These are phyloP conservation scores for Aciculosporium take DNA, from an alignment of 2,329 filamentous ascomycete genomes.

Conservation along the genomic window DNA sequence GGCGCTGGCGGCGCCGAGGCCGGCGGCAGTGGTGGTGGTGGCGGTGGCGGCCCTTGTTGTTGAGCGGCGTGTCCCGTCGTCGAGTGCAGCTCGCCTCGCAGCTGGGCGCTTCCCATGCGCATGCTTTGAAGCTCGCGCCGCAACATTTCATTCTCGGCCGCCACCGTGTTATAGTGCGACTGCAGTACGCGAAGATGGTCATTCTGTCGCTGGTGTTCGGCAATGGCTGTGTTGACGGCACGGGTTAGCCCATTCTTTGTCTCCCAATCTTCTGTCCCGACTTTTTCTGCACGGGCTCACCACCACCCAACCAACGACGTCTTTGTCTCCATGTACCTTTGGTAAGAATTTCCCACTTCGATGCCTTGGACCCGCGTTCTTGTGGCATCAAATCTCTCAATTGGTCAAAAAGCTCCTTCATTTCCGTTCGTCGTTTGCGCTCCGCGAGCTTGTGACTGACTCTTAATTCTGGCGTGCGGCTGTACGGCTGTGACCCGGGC, in stretches of 20 bases:
- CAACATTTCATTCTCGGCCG: conserved; percentile 32
- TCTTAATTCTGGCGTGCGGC: conserved; percentile 65
- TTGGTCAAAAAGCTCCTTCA: conserved; percentile 78
- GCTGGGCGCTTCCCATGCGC: conserved; percentile 33
- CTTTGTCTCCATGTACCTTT: conserved; percentile 69
- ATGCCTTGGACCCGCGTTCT: conserved; percentile 69
- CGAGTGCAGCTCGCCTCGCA: conserved; percentile 23
- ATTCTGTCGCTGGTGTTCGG: conserved; percentile 42
- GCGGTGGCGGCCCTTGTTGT: conserved; percentile 15
- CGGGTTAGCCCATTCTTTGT: background rate
- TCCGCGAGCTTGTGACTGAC: conserved; percentile 78
- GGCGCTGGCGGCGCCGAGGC: conserved; percentile 10
- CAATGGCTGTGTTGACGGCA: conserved; percentile 32
- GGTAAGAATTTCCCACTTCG: conserved; percentile 79
- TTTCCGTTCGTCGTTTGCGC: conserved; percentile 69
- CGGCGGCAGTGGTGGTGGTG: conserved; percentile 13
- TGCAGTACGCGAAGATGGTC: conserved; percentile 34
- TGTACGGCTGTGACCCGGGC: conserved; percentile 58
- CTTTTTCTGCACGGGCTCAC: background rate
- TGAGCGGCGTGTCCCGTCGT: conserved; percentile 7
- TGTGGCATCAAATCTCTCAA: conserved; percentile 65
- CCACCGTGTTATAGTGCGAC: conserved; percentile 26
- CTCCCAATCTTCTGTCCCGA: background rate
- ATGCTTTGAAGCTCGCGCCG: conserved; percentile 34
- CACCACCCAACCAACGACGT: too few relatives aligned